Conservation (phyloP, 352 stramenopile genomes). For the Phytophthora pisi region DNA sequence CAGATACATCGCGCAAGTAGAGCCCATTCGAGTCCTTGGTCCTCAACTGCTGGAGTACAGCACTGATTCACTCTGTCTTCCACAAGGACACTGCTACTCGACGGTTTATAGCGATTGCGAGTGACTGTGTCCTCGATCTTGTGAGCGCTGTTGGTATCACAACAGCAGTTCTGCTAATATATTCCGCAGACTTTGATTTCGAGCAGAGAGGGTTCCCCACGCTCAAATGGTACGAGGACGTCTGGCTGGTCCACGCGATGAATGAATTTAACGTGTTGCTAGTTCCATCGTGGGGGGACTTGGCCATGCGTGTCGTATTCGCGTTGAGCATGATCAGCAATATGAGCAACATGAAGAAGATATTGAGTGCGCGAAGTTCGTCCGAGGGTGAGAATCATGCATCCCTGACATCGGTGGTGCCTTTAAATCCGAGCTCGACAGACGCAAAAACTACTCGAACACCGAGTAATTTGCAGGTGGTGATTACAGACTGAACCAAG, state of each 20-base stretch:
- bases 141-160: slow-evolving; percentile 33
- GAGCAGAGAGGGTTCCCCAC: neutral
- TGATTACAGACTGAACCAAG: neutral
- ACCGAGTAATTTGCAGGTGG: too few species aligned
- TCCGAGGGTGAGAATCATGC: too few species aligned
- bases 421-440: neutral
- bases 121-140: slow-evolving; percentile 32
- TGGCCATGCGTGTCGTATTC: slow-evolving; percentile 43
- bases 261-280: slow-evolving; percentile 43
- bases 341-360: slow-evolving; percentile 39
- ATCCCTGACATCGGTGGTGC: neutral
- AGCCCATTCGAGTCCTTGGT: neutral
- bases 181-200: slow-evolving; percentile 18
- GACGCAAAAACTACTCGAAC: neutral
- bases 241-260: slow-evolving; percentile 22
- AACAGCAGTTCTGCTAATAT: slow-evolving; percentile 12
- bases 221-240: slow-evolving; percentile 30
- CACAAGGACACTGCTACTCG: too few species aligned
- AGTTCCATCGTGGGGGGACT: slow-evolving; percentile 42
- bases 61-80: too few species aligned
- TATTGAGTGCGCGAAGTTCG: slow-evolving; percentile 12
- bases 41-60: too few species aligned
- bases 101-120: neutral
- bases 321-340: slow-evolving; percentile 37
- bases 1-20: neutral